These are phyloP conservation scores for Dothideomycetidae sp. DNA, from an alignment of 2,329 filamentous ascomycete genomes.

Conservation along the genomic window DNA sequence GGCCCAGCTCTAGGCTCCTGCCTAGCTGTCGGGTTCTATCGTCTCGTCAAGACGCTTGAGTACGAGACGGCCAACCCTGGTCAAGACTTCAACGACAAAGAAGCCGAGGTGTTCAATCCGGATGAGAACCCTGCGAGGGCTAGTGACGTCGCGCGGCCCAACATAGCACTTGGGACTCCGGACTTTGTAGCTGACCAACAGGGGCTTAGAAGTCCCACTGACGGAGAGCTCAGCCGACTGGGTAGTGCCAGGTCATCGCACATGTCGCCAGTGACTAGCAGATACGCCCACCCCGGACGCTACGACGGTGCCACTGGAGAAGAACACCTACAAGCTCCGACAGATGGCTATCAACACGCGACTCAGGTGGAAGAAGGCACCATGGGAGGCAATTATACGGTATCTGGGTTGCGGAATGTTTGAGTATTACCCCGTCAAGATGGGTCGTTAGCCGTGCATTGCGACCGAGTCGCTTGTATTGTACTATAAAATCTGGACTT, in stretches of 20 bases:
- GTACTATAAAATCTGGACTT: too few relatives aligned
- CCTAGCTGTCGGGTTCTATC: conserved; percentile 35
- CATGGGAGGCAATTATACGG: conserved; percentile 8
- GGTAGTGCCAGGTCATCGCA: conserved; percentile 4
- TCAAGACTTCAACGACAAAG: conserved; percentile 32
- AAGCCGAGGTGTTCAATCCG: conserved; percentile 23
- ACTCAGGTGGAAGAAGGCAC: conserved; percentile 8
- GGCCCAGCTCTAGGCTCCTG: conserved; percentile 33
- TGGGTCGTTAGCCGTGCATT: too few relatives aligned
- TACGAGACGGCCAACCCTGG: conserved; percentile 38
- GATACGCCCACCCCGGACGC: neutral
- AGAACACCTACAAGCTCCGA: neutral
- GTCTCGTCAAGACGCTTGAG: conserved; percentile 34
- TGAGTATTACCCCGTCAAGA: too few relatives aligned
- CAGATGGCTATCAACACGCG: conserved; percentile 5
- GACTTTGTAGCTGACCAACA: conserved; percentile 11
- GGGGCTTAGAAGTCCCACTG: conserved; percentile 8
- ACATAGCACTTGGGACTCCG: conserved; percentile 14
- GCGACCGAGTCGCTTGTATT: too few relatives aligned
- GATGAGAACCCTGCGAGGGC: conserved; percentile 23
- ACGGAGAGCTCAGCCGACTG: neutral
- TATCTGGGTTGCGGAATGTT: conserved; percentile 4
- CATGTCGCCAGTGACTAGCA: conserved; percentile 2
- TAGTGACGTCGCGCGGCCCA: conserved; percentile 18
- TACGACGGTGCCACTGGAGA: conserved; percentile 5